A percentile compares a stretch with the other conserved stretches of the same genome.
Conservation (phyloP, 2,329 filamentous ascomycete species). For the Ophiocordyceps sinensis region DNA sequence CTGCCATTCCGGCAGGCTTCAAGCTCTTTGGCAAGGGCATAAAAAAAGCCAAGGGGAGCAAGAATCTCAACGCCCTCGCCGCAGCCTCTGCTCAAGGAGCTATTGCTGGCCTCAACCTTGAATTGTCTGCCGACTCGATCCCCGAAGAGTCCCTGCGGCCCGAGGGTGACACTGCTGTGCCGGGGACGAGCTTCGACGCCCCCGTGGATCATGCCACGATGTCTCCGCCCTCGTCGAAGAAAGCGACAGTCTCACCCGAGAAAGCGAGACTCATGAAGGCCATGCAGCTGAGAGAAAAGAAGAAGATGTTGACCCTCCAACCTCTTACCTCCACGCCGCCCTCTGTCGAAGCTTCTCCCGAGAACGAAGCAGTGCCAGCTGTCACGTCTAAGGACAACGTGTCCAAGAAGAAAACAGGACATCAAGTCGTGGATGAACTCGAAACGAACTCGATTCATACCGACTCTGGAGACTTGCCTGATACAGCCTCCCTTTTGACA, state of each 20-base stretch:
- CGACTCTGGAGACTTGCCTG: background rate
- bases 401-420: slow-evolving; percentile 9
- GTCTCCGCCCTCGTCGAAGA: slow-evolving; percentile 25
- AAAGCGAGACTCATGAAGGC: slow-evolving; percentile 91
- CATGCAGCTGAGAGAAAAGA: slow-evolving; percentile 76
- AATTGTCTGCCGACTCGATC: slow-evolving; percentile 20
- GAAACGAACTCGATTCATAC: background rate
- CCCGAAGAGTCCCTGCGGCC: slow-evolving; percentile 16
- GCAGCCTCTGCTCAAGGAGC: slow-evolving; percentile 19
- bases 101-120: slow-evolving; percentile 20
- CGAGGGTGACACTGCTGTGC: slow-evolving; percentile 15
- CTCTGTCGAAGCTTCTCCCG: slow-evolving; percentile 3
- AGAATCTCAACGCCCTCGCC: slow-evolving; percentile 7
- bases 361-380: slow-evolving; percentile 1
- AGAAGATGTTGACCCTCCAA: slow-evolving; percentile 29
- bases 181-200: slow-evolving; percentile 29
- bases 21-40: slow-evolving; percentile 49
- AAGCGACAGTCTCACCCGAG: slow-evolving; percentile 60
- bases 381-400: slow-evolving; percentile 10
- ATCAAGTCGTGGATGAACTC: slow-evolving; percentile 15
- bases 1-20: slow-evolving; percentile 67
- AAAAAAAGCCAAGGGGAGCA: slow-evolving; percentile 27
- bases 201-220: slow-evolving; percentile 24
- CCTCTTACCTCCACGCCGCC: background rate
- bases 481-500: slow-evolving; percentile 19